phyloP scores from a whole-genome alignment of 1,284 basidiomycete species.

The Cystobasidium pallidum region DNA sequence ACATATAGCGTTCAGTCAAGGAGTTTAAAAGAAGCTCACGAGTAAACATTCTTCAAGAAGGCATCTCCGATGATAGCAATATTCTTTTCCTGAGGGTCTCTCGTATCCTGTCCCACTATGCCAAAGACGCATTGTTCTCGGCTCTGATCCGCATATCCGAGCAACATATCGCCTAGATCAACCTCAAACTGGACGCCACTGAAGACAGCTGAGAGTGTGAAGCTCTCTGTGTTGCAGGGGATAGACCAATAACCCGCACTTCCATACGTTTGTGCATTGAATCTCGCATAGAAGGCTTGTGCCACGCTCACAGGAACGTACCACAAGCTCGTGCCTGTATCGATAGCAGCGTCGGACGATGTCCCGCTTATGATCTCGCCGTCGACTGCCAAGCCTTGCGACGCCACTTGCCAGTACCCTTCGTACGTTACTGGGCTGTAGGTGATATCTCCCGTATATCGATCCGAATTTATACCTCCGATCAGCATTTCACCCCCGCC shows the following conservation, averaged over 20 bases:
- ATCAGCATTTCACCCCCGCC: conserved; percentile 64
- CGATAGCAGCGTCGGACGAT: conserved; percentile 47
- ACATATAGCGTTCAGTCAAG: background rate
- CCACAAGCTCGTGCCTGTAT: conserved; percentile 52
- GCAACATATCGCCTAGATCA: conserved; percentile 36
- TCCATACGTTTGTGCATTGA: conserved; percentile 47
- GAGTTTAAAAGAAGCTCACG: background rate
- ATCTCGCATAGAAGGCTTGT: conserved; percentile 46
- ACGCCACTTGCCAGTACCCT: conserved; percentile 55
- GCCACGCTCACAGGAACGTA: conserved; percentile 50
- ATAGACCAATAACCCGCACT: conserved; percentile 49
- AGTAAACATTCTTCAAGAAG: conserved; percentile 48
- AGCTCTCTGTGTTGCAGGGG: conserved; percentile 47
- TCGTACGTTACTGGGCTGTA: conserved; percentile 56
- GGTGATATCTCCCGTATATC: conserved; percentile 58
- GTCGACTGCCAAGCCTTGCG: conserved; percentile 50
- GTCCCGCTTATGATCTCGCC: conserved; percentile 49
- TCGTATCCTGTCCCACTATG: conserved; percentile 49
- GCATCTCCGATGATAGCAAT: conserved; percentile 51
- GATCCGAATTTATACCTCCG: conserved; percentile 61
- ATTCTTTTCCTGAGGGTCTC: conserved; percentile 49
- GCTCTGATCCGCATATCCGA: conserved; percentile 38
- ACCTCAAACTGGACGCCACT: conserved; percentile 36
- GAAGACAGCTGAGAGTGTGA: conserved; percentile 41
- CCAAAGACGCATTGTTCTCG: conserved; percentile 49